Evolutionary conservation across 345 rosid genomes (phyloP), one percentile per base, ranked within the genome.

Genomic region (Ceriops decandra): DNA sequence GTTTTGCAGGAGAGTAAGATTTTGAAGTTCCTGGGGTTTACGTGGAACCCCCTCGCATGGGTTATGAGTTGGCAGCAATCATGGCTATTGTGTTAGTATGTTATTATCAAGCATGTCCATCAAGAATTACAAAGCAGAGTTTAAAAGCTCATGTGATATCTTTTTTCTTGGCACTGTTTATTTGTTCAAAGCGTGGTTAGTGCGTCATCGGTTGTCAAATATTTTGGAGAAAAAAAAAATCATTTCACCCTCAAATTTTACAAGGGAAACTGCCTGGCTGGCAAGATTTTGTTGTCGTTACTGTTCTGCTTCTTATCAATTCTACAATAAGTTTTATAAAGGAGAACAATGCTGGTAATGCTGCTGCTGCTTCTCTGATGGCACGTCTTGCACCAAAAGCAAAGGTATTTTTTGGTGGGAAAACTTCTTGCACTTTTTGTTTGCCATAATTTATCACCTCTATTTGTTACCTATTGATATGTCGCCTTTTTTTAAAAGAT

Each of bases 21-120:
- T 68, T 72, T 83, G 67, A 87, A 87, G 77, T 83, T 83, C 69
- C 70, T 82, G 77, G 88, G 91, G 24, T 51, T 51, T 51, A 51
- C 19, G 91, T 87, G 91, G 91, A 87, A 87, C 58, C 91, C 88
- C 70, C 85, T 87, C 35, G 85, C 91, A 60, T 87, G 91, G 91
- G 91, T 85, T 33, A 87, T 87, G 91, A 87, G 82, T 89, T 86
- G 51, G 91, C 89, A 51, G 87, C 91, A 65, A 80, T 87, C 72
- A 85, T 87, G 92, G 92, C 92, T 27, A 87, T 87, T 67, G 89
- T 89, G 4, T 17, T 27, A 28, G 22, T n/a, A 24, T 56, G 5
- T 17, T 58, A 4, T 17, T 32, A 38, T 7, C 42, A 19, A 7
- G n/a, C 19, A 5, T 35, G 22, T 19, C 2, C 8, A 26, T 1